Base-by-base conservation (phyloP, 768 basidiomycete genomes). In the Suillus americanus region DNA sequence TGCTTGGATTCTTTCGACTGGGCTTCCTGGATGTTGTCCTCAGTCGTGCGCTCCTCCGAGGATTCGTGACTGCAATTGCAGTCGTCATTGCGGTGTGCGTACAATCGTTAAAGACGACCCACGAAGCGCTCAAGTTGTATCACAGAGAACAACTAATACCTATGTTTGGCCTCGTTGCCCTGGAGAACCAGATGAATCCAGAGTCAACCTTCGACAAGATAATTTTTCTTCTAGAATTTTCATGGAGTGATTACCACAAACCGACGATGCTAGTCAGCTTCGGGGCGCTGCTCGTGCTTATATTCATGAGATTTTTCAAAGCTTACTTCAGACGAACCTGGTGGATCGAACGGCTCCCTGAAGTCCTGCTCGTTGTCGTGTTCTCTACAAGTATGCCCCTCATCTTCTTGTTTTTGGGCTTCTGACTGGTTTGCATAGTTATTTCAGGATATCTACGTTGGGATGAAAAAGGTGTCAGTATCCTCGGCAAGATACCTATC, bases 11-110 rank as follows among this genome's bases (percentile, higher is more conserved):
- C 70, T 89, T 96, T 73, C 84, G 94, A 30, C 81, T 98, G 12
- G 95, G 95, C 2, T 97, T 97, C 77, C 86, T 97, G 61, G 96
- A 98, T 73, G 95, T 97, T 14, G 91, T 97, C 6, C 83, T 98
- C 35, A 94, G 92, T 70, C 88, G 94, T 61, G 93, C 95, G 4
- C 82, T 97, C 16, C 82, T 97, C 62, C 85, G 92, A 35, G 95
- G 95, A 3, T 96, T 97, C 73, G 85, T 97, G 53, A 88, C 89
- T 1, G 94, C 95, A 18, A 84, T 95, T 33, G 92, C 90, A 1
- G 83, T 91, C 8, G 89, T 98, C 50, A 96, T 98, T 70, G 81
- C 90, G 73, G 87, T 94, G 91, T 92, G 68, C 56, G 89, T 79
- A 3, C 30, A 5, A 5, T 41, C 33, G 37, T 41, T 40, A 37